Evolutionary conservation across 441 rosid genomes (phyloP), one percentile per base, ranked within the genome.

Genomic region (Eruca vesicaria): DNA sequence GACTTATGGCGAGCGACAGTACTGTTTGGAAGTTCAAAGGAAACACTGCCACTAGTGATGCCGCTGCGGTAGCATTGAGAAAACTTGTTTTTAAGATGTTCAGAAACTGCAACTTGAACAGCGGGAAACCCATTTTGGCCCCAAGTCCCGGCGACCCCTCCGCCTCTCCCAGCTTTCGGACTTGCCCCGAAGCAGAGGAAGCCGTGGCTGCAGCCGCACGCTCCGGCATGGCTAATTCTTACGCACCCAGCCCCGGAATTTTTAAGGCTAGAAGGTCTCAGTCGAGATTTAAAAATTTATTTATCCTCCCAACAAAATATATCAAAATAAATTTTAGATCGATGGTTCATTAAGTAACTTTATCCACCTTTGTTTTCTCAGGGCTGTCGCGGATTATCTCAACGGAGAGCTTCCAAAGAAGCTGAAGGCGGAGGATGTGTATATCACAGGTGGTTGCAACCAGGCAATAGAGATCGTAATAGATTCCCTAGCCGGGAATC

Each of bases 61-160:
- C 71, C 3, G 73, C 82, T 0, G 56, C 66, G 1, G 55, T 80
- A 7, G 71, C 79, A 4, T 35, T 83, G 12, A 68, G 84, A 71
- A 79, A 78, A 5, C 71, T 78, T 56, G 77, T 70, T 7, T 62
- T 67, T 2, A 29, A 18, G 63, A 61, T 84, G 55, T 70, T 71
- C 55, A 35, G 55, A 19, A 75, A 74, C 55, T 21, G 81, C 66
- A 32, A 65, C 65, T 16, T 67, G 7, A 79, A 74, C 14, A 78
- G 75, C n/a, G 64, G 64, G 1, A 80, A 83, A 38, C 10, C 78
- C 52, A 28, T 58, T 10, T 53, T 89, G 32, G 76, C 72, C n/a
- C 87, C 90, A 9, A 82, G 80, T 73, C 89, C 84, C 2, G 94
- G 97, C 11, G 92, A 91, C 18, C 91, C 94, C 35, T 84, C 87